A percentile compares a stretch with the other conserved stretches of the same genome.
Evolutionary conservation across 179 eudicot species (phyloP).

Genomic region (Corrigiola litoralis): DNA sequence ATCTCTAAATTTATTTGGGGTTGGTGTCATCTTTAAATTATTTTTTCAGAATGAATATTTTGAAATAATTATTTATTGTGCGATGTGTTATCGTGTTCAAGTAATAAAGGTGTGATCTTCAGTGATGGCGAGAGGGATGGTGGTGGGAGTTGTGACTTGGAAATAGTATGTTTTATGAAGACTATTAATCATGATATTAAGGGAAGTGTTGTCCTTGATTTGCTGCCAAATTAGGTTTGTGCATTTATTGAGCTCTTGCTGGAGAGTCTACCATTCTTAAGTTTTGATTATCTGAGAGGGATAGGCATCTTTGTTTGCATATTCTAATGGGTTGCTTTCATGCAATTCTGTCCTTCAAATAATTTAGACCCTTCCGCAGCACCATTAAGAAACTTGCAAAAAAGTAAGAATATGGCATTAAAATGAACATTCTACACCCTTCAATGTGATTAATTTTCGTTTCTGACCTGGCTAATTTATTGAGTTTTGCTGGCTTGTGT

Average conservation of each 20-base stretch:
- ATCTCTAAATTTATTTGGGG: not conserved
- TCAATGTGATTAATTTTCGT: too few species aligned
- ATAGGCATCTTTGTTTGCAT: not conserved
- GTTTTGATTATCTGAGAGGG: not conserved
- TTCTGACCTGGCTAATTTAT: not conserved
- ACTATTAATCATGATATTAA: not conserved
- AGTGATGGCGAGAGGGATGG: not conserved
- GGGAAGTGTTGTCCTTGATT: conserved; percentile 4
- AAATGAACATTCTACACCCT: not conserved
- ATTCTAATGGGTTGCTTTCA: not conserved
- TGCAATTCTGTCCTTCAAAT: not conserved
- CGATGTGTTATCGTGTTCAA: conserved; percentile 4
- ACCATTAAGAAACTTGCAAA: not conserved
- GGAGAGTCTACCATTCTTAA: not conserved
- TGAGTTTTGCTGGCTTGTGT: too few species aligned
- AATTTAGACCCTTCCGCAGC: not conserved
- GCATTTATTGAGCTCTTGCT: too few species aligned
- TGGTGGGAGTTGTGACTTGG: conserved; percentile 8
- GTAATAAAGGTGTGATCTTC: conserved; percentile 2
- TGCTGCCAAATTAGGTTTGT: conserved; percentile 13
- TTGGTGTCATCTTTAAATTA: not conserved
- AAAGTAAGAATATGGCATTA: not conserved
- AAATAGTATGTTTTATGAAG: not conserved
- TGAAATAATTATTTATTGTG: not conserved
- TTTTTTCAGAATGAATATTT: not conserved